Conservation (phyloP, 2,329 filamentous ascomycete species). For the Xylariaceae sp. region DNA sequence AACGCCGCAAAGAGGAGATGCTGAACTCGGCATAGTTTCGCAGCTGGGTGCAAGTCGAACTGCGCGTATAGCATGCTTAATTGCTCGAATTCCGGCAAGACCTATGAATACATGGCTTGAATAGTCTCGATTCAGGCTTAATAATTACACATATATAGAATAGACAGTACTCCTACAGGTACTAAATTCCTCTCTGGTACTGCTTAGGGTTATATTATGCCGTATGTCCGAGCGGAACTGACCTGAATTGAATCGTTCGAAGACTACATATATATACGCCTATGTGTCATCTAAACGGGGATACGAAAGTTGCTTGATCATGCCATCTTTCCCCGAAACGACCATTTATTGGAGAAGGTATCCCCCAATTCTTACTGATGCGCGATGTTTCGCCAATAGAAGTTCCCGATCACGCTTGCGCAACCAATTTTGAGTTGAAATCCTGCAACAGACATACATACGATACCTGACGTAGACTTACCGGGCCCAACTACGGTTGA, state of each 20-base stretch:
- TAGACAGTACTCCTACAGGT: too few species aligned
- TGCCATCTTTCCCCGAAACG: background rate
- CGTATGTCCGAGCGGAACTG: background rate
- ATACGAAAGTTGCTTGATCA: background rate
- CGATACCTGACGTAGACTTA: too few species aligned
- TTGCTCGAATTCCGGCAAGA: background rate
- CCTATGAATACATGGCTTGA: background rate
- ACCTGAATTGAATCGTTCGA: too few species aligned
- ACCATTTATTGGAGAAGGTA: background rate
- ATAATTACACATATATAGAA: background rate
- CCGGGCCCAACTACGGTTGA: too few species aligned
- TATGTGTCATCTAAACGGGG: background rate
- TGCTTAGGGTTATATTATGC: background rate
- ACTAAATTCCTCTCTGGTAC: background rate
- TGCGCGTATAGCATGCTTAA: background rate
- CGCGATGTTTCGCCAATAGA: background rate
- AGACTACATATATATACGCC: too few species aligned
- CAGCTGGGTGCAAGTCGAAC: background rate
- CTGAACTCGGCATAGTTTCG: constrained; percentile 21
- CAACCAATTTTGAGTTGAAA: background rate
- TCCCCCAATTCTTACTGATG: background rate
- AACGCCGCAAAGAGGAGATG: constrained; percentile 51
- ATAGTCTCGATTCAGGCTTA: background rate
- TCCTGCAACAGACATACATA: background rate
- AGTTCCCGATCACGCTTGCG: background rate